Conservation (phyloP, 345 rosid species). For the rapeseed (Brassica napus) region Da-Ae NC_063439.1:17388001-17388500, state of each 20-base stretch:
- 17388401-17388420: slow-evolving; percentile 93
- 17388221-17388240: slow-evolving; percentile 5
- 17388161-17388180: background rate
- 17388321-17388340: slow-evolving; percentile 82
- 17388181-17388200: background rate
- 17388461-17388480: background rate
- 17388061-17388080: background rate
- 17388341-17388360: slow-evolving; percentile 79
- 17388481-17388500: slow-evolving; percentile 1
- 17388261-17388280: slow-evolving; percentile 82
- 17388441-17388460: slow-evolving; percentile 99
- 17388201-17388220: background rate
- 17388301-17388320: slow-evolving; percentile 79
- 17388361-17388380: slow-evolving; percentile 94
- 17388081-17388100: background rate
- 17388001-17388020: background rate
- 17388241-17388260: slow-evolving; percentile 62
- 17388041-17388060: background rate
- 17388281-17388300: slow-evolving; percentile 87
- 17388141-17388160: slow-evolving; percentile 12
- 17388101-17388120: background rate
- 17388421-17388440: slow-evolving; percentile 92
- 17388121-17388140: background rate
- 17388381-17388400: slow-evolving; percentile 94
- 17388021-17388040: background rate